phyloP scores from a whole-genome alignment of 1,284 basidiomycete species.

The Leccinum huronense region DNA sequence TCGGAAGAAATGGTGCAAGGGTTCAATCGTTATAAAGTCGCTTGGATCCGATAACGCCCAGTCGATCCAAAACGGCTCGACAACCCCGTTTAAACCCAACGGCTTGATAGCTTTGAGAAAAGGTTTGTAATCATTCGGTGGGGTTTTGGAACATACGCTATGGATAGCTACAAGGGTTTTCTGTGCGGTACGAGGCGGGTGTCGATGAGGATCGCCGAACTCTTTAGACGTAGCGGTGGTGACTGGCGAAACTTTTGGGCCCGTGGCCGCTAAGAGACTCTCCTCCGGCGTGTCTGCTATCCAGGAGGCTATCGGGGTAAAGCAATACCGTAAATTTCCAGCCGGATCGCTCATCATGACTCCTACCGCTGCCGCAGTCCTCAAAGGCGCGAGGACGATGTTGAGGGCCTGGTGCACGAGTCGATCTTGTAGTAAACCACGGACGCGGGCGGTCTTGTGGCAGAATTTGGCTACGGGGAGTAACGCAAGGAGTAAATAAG shows the following conservation, averaged over 20 bases:
- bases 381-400: neutral
- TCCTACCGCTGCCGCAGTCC: neutral
- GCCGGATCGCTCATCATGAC: neutral
- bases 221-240: conserved; percentile 7
- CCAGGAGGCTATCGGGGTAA: neutral
- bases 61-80: conserved; percentile 11
- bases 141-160: neutral
- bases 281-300: conserved; percentile 13
- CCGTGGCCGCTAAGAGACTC: neutral
- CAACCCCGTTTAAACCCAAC: conserved; percentile 9
- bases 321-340: neutral
- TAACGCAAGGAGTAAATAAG: neutral
- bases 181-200: neutral
- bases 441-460: neutral
- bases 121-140: conserved; percentile 1
- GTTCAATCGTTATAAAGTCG: conserved; percentile 6
- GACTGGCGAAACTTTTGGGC: conserved; percentile 2
- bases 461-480: neutral
- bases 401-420: neutral
- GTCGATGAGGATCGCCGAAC: conserved; percentile 2
- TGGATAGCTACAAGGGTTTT: conserved; percentile 3
- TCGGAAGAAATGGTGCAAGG: conserved; percentile 7
- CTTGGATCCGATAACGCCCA: conserved; percentile 11
- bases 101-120: conserved; percentile 4
- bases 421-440: neutral